These are phyloP conservation scores for Sinapis alba DNA, from an alignment of 441 rosid genomes.

Conservation along the genomic window DNA sequence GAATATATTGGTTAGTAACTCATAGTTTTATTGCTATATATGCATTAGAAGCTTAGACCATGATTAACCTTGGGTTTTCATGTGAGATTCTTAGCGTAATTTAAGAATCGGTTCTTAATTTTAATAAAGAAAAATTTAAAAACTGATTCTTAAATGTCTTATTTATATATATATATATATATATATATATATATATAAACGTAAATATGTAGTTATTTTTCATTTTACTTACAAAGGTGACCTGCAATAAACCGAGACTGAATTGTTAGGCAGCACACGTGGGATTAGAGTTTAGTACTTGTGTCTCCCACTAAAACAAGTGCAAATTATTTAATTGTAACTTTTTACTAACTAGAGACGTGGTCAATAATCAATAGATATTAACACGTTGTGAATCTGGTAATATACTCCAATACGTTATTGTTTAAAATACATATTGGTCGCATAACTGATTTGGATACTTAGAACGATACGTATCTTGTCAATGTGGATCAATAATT, in stretches of 20 bases:
- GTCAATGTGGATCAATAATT: background rate
- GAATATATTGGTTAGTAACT: background rate
- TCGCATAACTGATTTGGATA: background rate
- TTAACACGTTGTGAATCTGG: slow-evolving; percentile 16
- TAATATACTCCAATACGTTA: background rate
- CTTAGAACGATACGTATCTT: background rate
- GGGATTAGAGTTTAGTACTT: background rate
- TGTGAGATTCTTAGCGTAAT: too few relatives aligned
- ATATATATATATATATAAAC: too few relatives aligned
- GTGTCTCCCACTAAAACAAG: too few relatives aligned
- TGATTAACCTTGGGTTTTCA: too few relatives aligned
- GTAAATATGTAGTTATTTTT: too few relatives aligned
- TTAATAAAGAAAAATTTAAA: too few relatives aligned
- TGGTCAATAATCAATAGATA: background rate
- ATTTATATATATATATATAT: too few relatives aligned
- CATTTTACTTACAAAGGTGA: background rate
- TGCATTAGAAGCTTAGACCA: background rate
- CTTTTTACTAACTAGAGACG: background rate
- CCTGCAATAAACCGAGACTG: background rate
- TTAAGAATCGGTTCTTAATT: too few relatives aligned
- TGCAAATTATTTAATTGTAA: background rate
- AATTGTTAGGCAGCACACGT: background rate
- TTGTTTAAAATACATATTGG: background rate
- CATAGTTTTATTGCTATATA: background rate
- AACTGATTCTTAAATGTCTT: too few relatives aligned